Evolutionary conservation across 225 moss, liverwort and hornwort species (phyloP).

Genomic region (Climacium dendroides): DNA sequence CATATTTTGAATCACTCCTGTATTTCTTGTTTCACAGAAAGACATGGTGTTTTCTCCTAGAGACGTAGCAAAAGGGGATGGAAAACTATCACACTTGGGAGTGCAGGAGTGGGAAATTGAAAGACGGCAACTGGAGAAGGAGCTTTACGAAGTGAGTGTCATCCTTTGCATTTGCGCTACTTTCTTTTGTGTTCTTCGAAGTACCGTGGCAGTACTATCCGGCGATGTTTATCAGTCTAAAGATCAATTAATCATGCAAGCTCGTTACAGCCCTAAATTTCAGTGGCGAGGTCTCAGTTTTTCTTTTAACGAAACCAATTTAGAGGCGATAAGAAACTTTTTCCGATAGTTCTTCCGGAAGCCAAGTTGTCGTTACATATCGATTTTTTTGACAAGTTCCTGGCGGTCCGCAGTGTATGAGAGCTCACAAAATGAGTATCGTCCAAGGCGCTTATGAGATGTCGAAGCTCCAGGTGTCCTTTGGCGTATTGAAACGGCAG

Average conservation of each 20-base stretch:
- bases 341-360: neutral
- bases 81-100: neutral
- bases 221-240: neutral
- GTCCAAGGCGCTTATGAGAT: constrained; percentile 22
- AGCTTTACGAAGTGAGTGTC: constrained; percentile 22
- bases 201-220: neutral
- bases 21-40: neutral
- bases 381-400: neutral
- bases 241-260: neutral
- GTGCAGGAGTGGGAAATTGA: constrained; percentile 13
- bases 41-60: neutral
- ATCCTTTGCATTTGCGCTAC: neutral
- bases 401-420: constrained; percentile 7
- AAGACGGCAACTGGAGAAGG: constrained; percentile 15
- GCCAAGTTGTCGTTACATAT: neutral
- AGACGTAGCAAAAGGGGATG: neutral
- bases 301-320: neutral
- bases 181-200: neutral
- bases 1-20: neutral
- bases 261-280: neutral
- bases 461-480: constrained; percentile 41
- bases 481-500: constrained; percentile 20
- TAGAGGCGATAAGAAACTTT: neutral
- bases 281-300: neutral
- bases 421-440: constrained; percentile 33